Evolutionary conservation across 2,329 filamentous ascomycete genomes (phyloP).

Genomic region (Bipolaris oryzae): DNA sequence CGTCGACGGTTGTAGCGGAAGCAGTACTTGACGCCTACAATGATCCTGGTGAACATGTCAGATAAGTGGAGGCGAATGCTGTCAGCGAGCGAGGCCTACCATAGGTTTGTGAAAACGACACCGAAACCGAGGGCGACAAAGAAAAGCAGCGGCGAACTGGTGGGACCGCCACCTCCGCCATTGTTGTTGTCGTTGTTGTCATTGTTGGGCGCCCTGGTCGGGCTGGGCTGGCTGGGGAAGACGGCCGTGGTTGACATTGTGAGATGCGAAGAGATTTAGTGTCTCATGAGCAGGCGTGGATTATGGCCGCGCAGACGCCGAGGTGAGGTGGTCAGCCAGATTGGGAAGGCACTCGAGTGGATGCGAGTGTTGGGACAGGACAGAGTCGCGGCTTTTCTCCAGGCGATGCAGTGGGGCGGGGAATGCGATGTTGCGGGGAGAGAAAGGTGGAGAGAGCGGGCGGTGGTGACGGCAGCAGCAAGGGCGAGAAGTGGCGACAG

Average conservation of each 20-base stretch:
- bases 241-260: conserved; percentile 16
- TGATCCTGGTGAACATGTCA: conserved; percentile 73
- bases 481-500: conserved; percentile 33
- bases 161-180: conserved; percentile 56
- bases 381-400: neutral
- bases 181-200: conserved; percentile 44
- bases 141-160: conserved; percentile 80
- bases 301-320: neutral
- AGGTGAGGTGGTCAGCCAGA: conserved; percentile 5
- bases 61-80: conserved; percentile 7
- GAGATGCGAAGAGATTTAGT: conserved; percentile 5
- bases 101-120: conserved; percentile 97
- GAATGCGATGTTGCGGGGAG: neutral
- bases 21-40: conserved; percentile 98
- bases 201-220: conserved; percentile 7
- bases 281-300: conserved; percentile 15
- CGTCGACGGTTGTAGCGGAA: conserved; percentile 97
- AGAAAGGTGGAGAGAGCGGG: conserved; percentile 4
- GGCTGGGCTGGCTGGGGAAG: conserved; percentile 8
- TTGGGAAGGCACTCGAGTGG: conserved; percentile 11
- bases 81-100: conserved; percentile 60
- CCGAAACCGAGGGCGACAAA: conserved; percentile 96
- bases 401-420: neutral
- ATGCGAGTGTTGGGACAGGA: neutral
- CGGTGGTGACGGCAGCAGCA: conserved; percentile 37